Conservation (phyloP, 257 asterid genomes). For the Salvia rosmarinus region DNA sequence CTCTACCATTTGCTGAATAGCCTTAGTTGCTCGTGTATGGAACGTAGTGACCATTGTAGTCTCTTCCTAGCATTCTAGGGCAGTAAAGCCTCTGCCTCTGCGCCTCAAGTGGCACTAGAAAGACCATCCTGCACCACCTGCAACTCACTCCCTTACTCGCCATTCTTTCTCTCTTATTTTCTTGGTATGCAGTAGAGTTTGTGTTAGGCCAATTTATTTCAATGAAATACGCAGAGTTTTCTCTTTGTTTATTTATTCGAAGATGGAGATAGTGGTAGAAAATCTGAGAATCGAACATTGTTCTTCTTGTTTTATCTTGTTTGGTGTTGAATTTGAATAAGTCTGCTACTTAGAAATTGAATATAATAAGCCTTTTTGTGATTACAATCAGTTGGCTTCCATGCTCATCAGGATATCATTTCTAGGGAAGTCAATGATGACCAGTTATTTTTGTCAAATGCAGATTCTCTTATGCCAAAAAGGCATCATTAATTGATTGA, state of each 20-base stretch:
- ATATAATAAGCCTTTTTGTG: not conserved
- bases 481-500: not conserved
- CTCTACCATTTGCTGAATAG: constrained; percentile 23
- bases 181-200: not conserved
- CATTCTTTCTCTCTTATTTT: constrained; percentile 39
- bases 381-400: not conserved
- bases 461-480: not conserved
- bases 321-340: not conserved
- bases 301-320: not conserved
- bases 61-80: constrained; percentile 37
- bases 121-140: constrained; percentile 50
- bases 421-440: not conserved
- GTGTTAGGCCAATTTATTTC: no score
- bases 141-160: constrained; percentile 53
- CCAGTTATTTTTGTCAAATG: not conserved
- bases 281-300: constrained; percentile 24
- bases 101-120: constrained; percentile 47
- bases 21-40: constrained; percentile 20
- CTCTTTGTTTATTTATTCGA: constrained; percentile 5
- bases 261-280: constrained; percentile 28
- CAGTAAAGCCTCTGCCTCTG: constrained; percentile 43
- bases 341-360: not conserved
- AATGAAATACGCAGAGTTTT: no score
- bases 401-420: not conserved
- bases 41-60: constrained; percentile 19